Evolutionary conservation across 1,284 basidiomycete species (phyloP).

Genomic region (Cutaneotrichosporon cyanovorans): DNA sequence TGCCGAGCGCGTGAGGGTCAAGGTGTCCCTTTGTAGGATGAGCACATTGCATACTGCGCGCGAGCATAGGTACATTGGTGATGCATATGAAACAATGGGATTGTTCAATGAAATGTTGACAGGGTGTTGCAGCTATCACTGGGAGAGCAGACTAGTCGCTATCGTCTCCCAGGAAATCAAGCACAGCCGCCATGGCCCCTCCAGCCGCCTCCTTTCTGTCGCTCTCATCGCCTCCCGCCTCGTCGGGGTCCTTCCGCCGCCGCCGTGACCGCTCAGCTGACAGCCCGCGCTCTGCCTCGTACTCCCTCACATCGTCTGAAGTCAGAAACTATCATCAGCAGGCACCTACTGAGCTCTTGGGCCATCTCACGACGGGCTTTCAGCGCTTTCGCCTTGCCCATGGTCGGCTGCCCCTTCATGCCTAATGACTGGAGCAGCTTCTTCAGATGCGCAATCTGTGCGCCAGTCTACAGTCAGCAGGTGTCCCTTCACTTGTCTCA

Average conservation of each 20-base stretch:
- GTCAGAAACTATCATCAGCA: neutral
- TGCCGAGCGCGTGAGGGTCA: too few species aligned
- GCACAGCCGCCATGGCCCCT: slow-evolving; percentile 13
- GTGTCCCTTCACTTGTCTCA: slow-evolving; percentile 4
- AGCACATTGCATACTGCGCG: too few species aligned
- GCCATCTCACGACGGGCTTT: slow-evolving; percentile 64
- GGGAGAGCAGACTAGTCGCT: slow-evolving; percentile 5
- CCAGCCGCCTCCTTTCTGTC: neutral
- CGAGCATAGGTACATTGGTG: too few species aligned
- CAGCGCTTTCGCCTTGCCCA: slow-evolving; percentile 70
- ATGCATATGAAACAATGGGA: too few species aligned
- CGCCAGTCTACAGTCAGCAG: slow-evolving; percentile 44
- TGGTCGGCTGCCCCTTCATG: slow-evolving; percentile 66
- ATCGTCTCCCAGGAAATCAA: slow-evolving; percentile 15
- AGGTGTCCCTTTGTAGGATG: too few species aligned
- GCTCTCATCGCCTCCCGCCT: too few species aligned
- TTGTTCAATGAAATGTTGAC: too few species aligned
- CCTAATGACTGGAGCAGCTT: slow-evolving; percentile 62
- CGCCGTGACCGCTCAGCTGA: slow-evolving; percentile 12
- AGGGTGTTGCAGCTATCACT: too few species aligned
- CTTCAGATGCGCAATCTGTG: slow-evolving; percentile 61
- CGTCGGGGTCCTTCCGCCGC: slow-evolving; percentile 5
- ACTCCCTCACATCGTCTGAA: slow-evolving; percentile 45
- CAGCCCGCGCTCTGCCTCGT: slow-evolving; percentile 39
- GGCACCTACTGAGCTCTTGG: slow-evolving; percentile 62